Conservation (phyloP, 1,139 yeast genomes). For the Yarrowia galli region DNA sequence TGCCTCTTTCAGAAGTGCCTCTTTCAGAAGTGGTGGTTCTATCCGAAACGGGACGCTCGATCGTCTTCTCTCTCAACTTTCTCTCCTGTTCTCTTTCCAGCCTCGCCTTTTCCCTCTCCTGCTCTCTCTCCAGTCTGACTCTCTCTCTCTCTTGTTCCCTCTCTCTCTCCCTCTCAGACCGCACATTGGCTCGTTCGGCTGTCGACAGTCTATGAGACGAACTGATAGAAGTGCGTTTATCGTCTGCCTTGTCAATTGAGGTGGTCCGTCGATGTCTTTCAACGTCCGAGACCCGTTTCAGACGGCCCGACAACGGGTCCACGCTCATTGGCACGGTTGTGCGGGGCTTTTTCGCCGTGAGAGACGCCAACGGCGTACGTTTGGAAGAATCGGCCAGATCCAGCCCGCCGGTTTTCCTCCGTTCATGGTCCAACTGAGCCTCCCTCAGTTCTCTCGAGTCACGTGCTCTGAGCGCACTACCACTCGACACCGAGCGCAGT, state of each 20-base stretch:
- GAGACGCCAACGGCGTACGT: conserved; percentile 2
- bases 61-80: background rate
- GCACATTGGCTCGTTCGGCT: conserved; percentile 6
- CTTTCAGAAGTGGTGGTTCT: background rate
- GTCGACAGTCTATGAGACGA: conserved; percentile 18
- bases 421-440: conserved; percentile 15
- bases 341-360: conserved; percentile 14
- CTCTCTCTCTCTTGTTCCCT: conserved; percentile 22
- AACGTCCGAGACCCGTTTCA: conserved; percentile 24
- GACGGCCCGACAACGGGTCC: conserved; percentile 37
- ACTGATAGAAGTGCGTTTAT: background rate
- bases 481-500: conserved; percentile 8
- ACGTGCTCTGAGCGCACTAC: conserved; percentile 8
- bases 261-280: background rate
- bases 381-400: conserved; percentile 3
- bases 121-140: conserved; percentile 4
- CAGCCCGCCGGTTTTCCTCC: conserved; percentile 24
- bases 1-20: background rate
- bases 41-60: background rate
- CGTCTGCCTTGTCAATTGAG: background rate
- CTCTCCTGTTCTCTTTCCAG: background rate
- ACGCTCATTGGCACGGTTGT: conserved; percentile 33
- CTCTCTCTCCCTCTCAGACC: conserved; percentile 15
- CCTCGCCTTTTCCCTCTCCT: background rate
- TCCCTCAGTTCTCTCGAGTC: conserved; percentile 12